Evolutionary conservation across 140 eudicot species (phyloP), one percentile per base, ranked within the genome.

Genomic region (Ambrosia hybrid): DNA sequence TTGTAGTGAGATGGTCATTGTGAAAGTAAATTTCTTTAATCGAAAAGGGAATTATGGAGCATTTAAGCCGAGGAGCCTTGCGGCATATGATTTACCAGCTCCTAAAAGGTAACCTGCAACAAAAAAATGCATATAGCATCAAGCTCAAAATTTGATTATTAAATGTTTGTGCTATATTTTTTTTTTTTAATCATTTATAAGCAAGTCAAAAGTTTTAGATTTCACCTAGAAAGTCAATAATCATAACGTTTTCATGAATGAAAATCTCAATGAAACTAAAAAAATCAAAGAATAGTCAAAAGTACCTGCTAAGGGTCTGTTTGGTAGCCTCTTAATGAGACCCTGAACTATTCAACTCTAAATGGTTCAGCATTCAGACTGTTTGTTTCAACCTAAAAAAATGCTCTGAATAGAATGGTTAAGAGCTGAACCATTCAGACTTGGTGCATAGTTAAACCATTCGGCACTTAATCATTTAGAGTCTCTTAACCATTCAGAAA

Each of bases 21-120:
- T 56, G 16, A 4, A 6, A 48, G 15, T 55, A 36, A 80, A 8
- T 46, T 59, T 13, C 4, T 65, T 65, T 87, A 90, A 97, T 97
- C 90, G 98, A 85, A 93, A 93, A 63, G 84, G 90, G 41, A 93
- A 78, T 80, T 93, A 97, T 59, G 98, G 98, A 58, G 69, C 85
- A 53, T 86, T 87, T 71, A 90, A 83, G 51, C 96, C 98, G 12
- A 90, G 75, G 11, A 93, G 91, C 65, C 93, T 94, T 48, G 90
- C 76, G 11, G 97, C 98, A 9, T 93, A 87, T 5, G 96, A 96
- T 83, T 93, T 93, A 66, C 96, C 98, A 72, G 89, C 76, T 52
- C 91, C 97, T 73, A 93, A 81, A 66, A 93, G 94, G 81, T 93
- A 93, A 34, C 97, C 97, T 93, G 90, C 73, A 76, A 76, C 74